These are phyloP conservation scores for Ailanthus altissimus DNA, from an alignment of 345 rosid genomes.

Conservation along the genomic window DNA sequence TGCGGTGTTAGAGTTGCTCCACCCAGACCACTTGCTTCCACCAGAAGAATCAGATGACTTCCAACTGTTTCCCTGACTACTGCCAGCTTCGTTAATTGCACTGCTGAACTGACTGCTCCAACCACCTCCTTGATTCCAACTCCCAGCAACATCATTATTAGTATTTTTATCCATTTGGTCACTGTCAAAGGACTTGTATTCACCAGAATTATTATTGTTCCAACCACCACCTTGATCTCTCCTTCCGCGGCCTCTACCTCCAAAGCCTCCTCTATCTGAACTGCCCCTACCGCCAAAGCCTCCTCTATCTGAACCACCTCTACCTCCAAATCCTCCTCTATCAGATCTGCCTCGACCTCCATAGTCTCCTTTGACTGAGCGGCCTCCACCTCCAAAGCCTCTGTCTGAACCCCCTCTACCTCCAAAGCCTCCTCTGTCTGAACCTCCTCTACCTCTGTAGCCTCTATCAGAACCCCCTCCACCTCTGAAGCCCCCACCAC, in stretches of 20 bases:
- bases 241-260: conserved; percentile 46
- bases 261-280: conserved; percentile 30
- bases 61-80: no score
- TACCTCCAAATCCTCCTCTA: conserved; percentile 38
- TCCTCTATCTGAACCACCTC: conserved; percentile 37
- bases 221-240: conserved; percentile 28
- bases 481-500: conserved; percentile 30
- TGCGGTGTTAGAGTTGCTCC: conserved; percentile 12
- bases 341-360: conserved; percentile 35
- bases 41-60: no score
- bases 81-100: no score
- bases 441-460: conserved; percentile 31
- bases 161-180: conserved; percentile 22
- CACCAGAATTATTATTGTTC: conserved; percentile 30
- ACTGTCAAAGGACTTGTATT: conserved; percentile 29
- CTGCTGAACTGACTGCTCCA: conserved; percentile 32
- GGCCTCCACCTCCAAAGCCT: conserved; percentile 29
- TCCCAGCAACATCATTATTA: conserved; percentile 22
- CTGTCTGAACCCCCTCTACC: conserved; percentile 31
- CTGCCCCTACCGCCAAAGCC: conserved; percentile 37
- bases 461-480: conserved; percentile 31
- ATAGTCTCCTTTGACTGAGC: conserved; percentile 31
- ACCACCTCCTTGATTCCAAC: conserved; percentile 39
- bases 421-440: conserved; percentile 30
- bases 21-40: conserved; percentile 1